These are phyloP conservation scores for Colletotrichum sublineola DNA, from an alignment of 2,329 filamentous ascomycete species.

Conservation along the genomic window DNA sequence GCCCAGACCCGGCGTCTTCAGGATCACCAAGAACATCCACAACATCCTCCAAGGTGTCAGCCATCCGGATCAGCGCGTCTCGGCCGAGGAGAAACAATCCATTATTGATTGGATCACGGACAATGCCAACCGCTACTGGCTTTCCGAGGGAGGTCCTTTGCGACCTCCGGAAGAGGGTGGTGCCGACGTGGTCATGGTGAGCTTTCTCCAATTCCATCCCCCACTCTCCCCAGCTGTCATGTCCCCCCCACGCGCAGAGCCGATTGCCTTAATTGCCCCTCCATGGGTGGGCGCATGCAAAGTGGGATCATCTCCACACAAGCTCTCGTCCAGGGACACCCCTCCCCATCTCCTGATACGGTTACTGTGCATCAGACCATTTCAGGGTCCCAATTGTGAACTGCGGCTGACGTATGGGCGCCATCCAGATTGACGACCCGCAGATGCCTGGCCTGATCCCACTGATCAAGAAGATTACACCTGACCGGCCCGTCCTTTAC, in stretches of 20 bases:
- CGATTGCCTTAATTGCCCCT: slow-evolving; percentile 37
- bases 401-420: slow-evolving; percentile 25
- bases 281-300: slow-evolving; percentile 22
- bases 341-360: too few species aligned
- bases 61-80: slow-evolving; percentile 73
- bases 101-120: slow-evolving; percentile 79
- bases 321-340: slow-evolving; percentile 23
- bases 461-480: slow-evolving; percentile 78
- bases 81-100: slow-evolving; percentile 69
- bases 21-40: slow-evolving; percentile 89
- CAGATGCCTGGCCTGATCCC: slow-evolving; percentile 87
- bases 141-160: slow-evolving; percentile 75
- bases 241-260: slow-evolving; percentile 20
- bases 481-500: slow-evolving; percentile 82
- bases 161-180: slow-evolving; percentile 75
- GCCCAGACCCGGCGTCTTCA: slow-evolving; percentile 82
- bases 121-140: slow-evolving; percentile 83
- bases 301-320: slow-evolving; percentile 32
- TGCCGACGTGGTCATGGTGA: slow-evolving; percentile 78
- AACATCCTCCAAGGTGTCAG: slow-evolving; percentile 89
- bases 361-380: neutral
- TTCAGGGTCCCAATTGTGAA: neutral
- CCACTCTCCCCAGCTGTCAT: neutral
- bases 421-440: slow-evolving; percentile 77
- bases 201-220: slow-evolving; percentile 44